Evolutionary conservation across 2,329 filamentous ascomycete species (phyloP).

Genomic region (Periconia digitata): DNA sequence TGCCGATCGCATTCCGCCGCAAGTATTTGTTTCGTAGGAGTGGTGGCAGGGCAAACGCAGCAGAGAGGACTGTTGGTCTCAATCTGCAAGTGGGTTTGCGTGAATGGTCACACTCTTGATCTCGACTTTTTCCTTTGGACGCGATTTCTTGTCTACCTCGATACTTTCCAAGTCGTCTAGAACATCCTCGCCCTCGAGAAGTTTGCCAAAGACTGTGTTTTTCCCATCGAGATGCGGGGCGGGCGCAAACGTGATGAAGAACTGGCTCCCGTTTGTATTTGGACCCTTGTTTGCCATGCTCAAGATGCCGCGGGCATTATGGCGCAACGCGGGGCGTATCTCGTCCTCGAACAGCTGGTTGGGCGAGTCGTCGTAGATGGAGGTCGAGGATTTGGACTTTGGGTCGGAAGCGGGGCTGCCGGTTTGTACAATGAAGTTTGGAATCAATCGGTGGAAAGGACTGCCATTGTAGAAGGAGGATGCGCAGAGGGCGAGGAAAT

Average conservation of each 20-base stretch:
- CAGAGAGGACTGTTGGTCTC: conserved; percentile 31
- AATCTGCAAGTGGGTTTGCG: conserved; percentile 74
- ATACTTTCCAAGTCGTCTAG: conserved; percentile 71
- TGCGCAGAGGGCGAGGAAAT: conserved; percentile 85
- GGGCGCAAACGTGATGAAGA: conserved; percentile 77
- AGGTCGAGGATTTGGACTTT: conserved; percentile 66
- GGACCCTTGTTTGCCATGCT: conserved; percentile 80
- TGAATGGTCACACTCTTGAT: conserved; percentile 75
- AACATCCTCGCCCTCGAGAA: conserved; percentile 62
- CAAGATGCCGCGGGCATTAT: conserved; percentile 69
- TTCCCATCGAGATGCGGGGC: conserved; percentile 80
- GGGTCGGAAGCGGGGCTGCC: conserved; percentile 58
- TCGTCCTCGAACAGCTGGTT: conserved; percentile 72
- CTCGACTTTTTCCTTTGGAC: conserved; percentile 66
- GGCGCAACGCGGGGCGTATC: conserved; percentile 69
- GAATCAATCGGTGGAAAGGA: conserved; percentile 78
- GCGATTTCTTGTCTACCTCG: conserved; percentile 75
- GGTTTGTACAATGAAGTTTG: conserved; percentile 78
- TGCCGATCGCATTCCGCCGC: no score
- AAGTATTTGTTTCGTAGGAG: no score
- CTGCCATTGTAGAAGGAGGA: conserved; percentile 75
- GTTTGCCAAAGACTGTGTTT: conserved; percentile 80
- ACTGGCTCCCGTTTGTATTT: conserved; percentile 75
- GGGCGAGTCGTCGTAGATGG: conserved; percentile 64
- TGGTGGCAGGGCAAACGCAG: no score